phyloP scores from a whole-genome alignment of 805 yeast genomes.

The Starmerella potacharoeniae region DNA sequence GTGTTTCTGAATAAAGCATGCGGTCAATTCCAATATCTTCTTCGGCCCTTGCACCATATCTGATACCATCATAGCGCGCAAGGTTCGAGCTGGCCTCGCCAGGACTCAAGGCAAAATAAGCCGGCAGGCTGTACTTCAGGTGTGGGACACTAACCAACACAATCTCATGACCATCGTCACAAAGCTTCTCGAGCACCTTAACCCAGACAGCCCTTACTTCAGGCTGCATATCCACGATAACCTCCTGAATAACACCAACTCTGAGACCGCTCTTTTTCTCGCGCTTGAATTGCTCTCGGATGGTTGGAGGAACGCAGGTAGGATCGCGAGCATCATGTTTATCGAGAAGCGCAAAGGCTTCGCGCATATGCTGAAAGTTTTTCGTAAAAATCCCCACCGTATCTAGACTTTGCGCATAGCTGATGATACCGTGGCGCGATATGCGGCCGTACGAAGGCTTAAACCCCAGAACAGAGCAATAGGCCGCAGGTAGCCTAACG shows the following conservation, averaged over 20 bases:
- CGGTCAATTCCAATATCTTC: slow-evolving; percentile 25
- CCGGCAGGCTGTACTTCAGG: slow-evolving; percentile 53
- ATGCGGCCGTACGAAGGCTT: slow-evolving; percentile 90
- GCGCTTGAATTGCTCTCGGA: slow-evolving; percentile 14
- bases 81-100: slow-evolving; percentile 92
- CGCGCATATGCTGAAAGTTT: slow-evolving; percentile 34
- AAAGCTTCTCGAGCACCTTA: slow-evolving; percentile 35
- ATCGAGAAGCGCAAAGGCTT: slow-evolving; percentile 49
- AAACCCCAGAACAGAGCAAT: slow-evolving; percentile 72
- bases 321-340: slow-evolving; percentile 65
- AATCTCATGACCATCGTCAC: slow-evolving; percentile 41
- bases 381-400: slow-evolving; percentile 77
- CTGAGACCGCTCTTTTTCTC: slow-evolving; percentile 26
- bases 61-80: slow-evolving; percentile 78
- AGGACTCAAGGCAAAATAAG: slow-evolving; percentile 79
- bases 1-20: slow-evolving; percentile 44
- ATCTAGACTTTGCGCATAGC: slow-evolving; percentile 89
- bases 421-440: slow-evolving; percentile 82
- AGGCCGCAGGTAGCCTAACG: slow-evolving; percentile 82
- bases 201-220: slow-evolving; percentile 41
- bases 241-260: slow-evolving; percentile 69
- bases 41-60: slow-evolving; percentile 57
- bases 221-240: slow-evolving; percentile 43
- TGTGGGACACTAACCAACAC: slow-evolving; percentile 61
- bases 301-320: slow-evolving; percentile 35